phyloP scores from a whole-genome alignment of 1,284 basidiomycete species.

The Tranzscheliella williamsii region DNA sequence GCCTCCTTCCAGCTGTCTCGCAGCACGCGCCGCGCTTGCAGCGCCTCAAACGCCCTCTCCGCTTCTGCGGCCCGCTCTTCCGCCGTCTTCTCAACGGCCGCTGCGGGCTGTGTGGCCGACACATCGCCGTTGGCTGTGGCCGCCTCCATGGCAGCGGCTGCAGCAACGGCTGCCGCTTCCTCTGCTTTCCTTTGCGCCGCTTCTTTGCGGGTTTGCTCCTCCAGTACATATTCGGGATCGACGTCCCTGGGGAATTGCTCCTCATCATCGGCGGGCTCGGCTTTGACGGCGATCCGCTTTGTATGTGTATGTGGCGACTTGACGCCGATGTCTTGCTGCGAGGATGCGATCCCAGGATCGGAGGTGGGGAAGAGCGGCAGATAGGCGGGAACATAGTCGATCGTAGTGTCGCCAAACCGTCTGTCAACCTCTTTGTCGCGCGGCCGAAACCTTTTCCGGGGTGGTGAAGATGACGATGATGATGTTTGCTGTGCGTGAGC shows the following conservation, averaged over 20 bases:
- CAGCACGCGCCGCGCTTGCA: conserved; percentile 30
- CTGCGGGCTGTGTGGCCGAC: conserved; percentile 5
- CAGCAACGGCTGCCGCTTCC: conserved; percentile 19
- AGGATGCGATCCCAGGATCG: too few relatives aligned
- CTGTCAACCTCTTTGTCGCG: conserved; percentile 1
- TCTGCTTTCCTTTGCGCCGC: conserved; percentile 32
- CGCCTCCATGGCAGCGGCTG: conserved; percentile 13
- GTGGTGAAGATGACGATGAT: background rate
- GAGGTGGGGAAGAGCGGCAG: conserved; percentile 18
- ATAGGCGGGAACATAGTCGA: conserved; percentile 33
- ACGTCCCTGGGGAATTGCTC: conserved; percentile 24
- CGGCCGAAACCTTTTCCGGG: conserved; percentile 7
- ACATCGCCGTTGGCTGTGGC: conserved; percentile 7
- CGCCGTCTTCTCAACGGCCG: conserved; percentile 17
- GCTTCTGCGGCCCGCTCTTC: conserved; percentile 40
- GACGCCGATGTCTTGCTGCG: too few relatives aligned
- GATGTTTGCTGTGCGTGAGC: too few relatives aligned
- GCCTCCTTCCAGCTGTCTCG: conserved; percentile 33
- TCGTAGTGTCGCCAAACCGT: conserved; percentile 13
- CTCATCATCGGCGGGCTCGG: too few relatives aligned
- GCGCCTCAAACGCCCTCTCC: conserved; percentile 34
- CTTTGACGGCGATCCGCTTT: too few relatives aligned
- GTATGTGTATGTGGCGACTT: too few relatives aligned
- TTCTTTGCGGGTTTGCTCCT: conserved; percentile 20
- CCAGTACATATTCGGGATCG: conserved; percentile 28